Percentiles rank a stretch among this genome's conserved stretches.
Evolutionary conservation across 192 early-diverging fungal genomes (phyloP).

Genomic region (Coemansia sp.): DNA sequence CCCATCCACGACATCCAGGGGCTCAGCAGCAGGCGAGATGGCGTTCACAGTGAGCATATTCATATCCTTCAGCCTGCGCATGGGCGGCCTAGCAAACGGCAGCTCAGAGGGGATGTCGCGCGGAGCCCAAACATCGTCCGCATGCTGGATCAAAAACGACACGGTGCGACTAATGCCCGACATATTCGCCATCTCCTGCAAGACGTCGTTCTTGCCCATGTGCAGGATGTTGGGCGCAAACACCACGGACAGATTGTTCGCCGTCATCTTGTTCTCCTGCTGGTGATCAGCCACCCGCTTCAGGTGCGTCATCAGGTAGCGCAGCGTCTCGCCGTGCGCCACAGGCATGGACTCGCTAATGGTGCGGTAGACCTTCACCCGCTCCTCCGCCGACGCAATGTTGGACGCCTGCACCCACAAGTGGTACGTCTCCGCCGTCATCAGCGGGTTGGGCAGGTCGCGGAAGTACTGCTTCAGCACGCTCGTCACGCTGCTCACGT

Average conservation of each 20-base stretch:
- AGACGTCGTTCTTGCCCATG: constrained; percentile 55
- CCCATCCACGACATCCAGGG: not conserved
- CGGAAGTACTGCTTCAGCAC: constrained; percentile 81
- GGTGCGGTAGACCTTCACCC: constrained; percentile 41
- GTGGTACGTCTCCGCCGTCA: constrained; percentile 68
- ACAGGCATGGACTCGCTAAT: constrained; percentile 58
- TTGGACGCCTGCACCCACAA: constrained; percentile 62
- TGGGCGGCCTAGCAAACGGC: constrained; percentile 16
- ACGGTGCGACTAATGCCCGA: constrained; percentile 68
- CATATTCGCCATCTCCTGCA: constrained; percentile 71
- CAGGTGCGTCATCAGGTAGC: constrained; percentile 63
- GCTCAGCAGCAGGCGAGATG: not conserved
- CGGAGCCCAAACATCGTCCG: constrained; percentile 54
- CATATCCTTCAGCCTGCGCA: constrained; percentile 16
- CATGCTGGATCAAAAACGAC: constrained; percentile 66
- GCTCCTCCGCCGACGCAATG: constrained; percentile 24
- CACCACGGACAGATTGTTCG: constrained; percentile 90
- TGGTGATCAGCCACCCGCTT: constrained; percentile 61
- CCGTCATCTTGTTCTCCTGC: constrained; percentile 80
- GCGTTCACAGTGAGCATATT: constrained; percentile 9
- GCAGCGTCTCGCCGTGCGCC: constrained; percentile 63
- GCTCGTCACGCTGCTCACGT: constrained; percentile 76
- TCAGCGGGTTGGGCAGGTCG: constrained; percentile 68
- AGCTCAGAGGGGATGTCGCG: too few species aligned
- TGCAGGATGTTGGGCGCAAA: constrained; percentile 88